These are phyloP conservation scores for Mallotus nudiflorus DNA, from an alignment of 345 rosid genomes.

Conservation along the genomic window DNA sequence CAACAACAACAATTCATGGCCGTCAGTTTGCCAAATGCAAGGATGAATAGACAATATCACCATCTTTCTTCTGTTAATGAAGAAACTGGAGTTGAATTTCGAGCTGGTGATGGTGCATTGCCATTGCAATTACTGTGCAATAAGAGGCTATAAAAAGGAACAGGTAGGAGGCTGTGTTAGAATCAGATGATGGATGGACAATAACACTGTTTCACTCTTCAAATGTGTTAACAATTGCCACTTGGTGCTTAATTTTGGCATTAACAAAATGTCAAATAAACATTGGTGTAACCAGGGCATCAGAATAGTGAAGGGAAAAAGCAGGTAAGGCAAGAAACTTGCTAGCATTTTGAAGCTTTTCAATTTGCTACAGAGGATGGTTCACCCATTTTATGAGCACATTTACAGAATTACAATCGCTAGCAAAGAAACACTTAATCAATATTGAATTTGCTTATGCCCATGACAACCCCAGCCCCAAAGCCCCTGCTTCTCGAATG, in stretches of 20 bases:
- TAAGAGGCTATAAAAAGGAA: slow-evolving; percentile 34
- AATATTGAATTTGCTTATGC: not conserved
- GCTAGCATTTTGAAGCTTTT: not conserved
- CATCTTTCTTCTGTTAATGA: slow-evolving; percentile 44
- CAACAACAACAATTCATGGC: slow-evolving; percentile 40
- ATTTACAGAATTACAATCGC: not conserved
- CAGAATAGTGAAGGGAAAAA: not conserved
- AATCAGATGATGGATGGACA: not conserved
- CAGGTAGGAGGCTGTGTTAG: not conserved
- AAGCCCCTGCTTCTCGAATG: not conserved
- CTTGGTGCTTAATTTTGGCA: slow-evolving; percentile 6
- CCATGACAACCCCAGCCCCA: not conserved
- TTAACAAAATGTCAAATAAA: not conserved
- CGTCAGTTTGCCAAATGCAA: slow-evolving; percentile 33
- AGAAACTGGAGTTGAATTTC: slow-evolving; percentile 36
- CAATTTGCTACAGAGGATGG: not conserved
- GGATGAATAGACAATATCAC: slow-evolving; percentile 51
- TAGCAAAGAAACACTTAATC: not conserved
- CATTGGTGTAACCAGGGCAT: too few relatives aligned
- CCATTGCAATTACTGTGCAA: slow-evolving; percentile 67
- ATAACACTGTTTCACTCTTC: slow-evolving; percentile 27
- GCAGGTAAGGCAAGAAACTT: not conserved
- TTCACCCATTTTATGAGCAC: not conserved
- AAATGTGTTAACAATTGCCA: not conserved
- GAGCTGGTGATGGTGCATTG: slow-evolving; percentile 38